Evolutionary conservation across 2,329 filamentous ascomycete genomes (phyloP).

Genomic region (Colletotrichum endophyticum): DNA sequence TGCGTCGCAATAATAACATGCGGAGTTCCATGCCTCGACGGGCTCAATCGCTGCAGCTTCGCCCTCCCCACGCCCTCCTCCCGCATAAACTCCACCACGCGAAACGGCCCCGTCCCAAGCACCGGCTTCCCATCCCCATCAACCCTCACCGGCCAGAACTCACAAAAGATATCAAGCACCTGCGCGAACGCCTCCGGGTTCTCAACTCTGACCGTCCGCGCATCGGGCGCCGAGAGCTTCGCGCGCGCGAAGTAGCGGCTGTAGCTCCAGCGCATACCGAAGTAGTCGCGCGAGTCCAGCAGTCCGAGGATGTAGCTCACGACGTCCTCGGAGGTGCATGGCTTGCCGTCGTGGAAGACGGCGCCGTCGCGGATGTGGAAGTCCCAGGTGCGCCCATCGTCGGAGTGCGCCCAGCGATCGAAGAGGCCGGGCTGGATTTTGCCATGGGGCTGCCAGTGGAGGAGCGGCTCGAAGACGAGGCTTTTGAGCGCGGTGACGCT

Average conservation of each 20-base stretch:
- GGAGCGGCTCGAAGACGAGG: conserved; percentile 7
- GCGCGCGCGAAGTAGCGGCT: neutral
- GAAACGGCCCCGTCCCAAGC: neutral
- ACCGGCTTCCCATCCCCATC: neutral
- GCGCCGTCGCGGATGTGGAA: conserved; percentile 4
- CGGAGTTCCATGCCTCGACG: neutral
- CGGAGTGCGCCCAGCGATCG: neutral
- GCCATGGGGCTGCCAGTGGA: neutral
- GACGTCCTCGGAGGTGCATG: neutral
- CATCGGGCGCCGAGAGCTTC: neutral
- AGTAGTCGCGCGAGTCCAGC: conserved; percentile 8
- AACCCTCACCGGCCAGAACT: neutral
- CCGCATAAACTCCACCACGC: neutral
- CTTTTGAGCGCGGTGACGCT: conserved; percentile 7
- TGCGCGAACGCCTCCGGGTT: neutral
- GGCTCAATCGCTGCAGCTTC: neutral
- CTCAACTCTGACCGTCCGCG: neutral
- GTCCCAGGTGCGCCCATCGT: neutral
- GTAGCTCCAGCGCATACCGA: conserved; percentile 13
- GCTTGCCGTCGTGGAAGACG: neutral
- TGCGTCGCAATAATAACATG: neutral
- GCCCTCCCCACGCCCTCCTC: neutral
- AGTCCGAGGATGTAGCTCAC: neutral
- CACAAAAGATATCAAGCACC: neutral
- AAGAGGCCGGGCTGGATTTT: neutral